Evolutionary conservation across 1,284 basidiomycete species (phyloP).

Genomic region (Anthracocystis setariae): DNA sequence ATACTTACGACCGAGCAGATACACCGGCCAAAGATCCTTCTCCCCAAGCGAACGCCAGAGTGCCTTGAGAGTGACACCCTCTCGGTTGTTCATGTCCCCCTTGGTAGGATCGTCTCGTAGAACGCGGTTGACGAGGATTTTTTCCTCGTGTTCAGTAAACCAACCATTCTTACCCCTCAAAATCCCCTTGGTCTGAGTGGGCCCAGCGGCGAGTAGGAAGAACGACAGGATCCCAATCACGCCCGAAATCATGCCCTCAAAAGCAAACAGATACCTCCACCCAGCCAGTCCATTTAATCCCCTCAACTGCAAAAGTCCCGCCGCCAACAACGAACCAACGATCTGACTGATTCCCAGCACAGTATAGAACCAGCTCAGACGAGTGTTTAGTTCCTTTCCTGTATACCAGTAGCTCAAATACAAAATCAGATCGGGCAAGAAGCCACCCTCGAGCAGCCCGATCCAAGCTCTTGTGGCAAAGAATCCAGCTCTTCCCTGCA

Average conservation of each 20-base stretch:
- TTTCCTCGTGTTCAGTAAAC: conserved; percentile 73
- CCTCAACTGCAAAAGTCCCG: conserved; percentile 42
- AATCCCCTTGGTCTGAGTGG: conserved; percentile 35
- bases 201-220: conserved; percentile 36
- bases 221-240: conserved; percentile 7
- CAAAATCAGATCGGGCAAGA: conserved; percentile 66
- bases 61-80: conserved; percentile 69
- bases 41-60: conserved; percentile 71
- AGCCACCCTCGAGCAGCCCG: conserved; percentile 72
- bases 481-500: conserved; percentile 39
- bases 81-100: conserved; percentile 79
- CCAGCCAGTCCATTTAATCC: conserved; percentile 43
- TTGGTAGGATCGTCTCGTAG: conserved; percentile 77
- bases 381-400: conserved; percentile 72
- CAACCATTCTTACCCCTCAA: conserved; percentile 70
- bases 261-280: conserved; percentile 29
- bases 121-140: conserved; percentile 74
- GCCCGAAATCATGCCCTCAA: conserved; percentile 9
- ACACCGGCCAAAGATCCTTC: conserved; percentile 78
- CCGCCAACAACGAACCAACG: conserved; percentile 42
- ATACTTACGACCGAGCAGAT: conserved; percentile 71
- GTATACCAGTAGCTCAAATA: conserved; percentile 69
- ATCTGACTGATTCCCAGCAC: conserved; percentile 40
- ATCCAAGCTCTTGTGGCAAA: conserved; percentile 36
- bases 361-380: conserved; percentile 74